Evolutionary conservation across 208 protist genomes (phyloP), one percentile per base, ranked within the genome.

Genomic region (Blastocrithidia nonstop): DNA sequence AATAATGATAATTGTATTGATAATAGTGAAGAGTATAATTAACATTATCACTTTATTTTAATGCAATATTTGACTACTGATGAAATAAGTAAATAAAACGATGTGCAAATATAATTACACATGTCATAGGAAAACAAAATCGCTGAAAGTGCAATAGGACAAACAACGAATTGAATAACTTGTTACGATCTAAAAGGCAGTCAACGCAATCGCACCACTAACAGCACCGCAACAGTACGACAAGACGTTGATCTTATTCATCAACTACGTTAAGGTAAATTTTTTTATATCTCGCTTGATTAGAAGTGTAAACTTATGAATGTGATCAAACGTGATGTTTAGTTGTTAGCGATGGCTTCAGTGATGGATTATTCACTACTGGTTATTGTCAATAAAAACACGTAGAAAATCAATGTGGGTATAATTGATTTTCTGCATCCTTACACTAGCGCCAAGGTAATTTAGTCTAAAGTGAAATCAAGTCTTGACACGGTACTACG

Each of bases 361-460:
- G 71, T 87, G 23, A 87, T 87, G 72, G 82, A 91, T 53, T 91
- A 91, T 53, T 88, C 77, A 0, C 59, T 85, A 8, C 52, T 85
- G 55, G 69, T 66, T n/a, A 21, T 59, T 33, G 56, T 46, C 27
- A 19, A 13, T 21, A 22, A 19, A 0, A 21, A 26, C 8, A 13
- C n/a, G 9, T 11, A 19, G 0, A 13, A 54, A 23, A 6, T 74
- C 0, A 41, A 48, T 19, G 46, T 89, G 13, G 76, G 82, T 17
- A 53, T 91, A 28, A 71, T 91, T 22, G 82, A 91, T 57, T 91
- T 75, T 52, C 50, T 91, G 33, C 74, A 91, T 54, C 82, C 82
- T 2, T 91, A 82, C 61, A 75, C 66, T 9, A 64, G 74, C 3
- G 72, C 55, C 0, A 91, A 91, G 48, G 56, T 70, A 35, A 61